These are phyloP conservation scores for Daedalea quercina DNA, from an alignment of 768 basidiomycete species.

Conservation along the genomic window DNA sequence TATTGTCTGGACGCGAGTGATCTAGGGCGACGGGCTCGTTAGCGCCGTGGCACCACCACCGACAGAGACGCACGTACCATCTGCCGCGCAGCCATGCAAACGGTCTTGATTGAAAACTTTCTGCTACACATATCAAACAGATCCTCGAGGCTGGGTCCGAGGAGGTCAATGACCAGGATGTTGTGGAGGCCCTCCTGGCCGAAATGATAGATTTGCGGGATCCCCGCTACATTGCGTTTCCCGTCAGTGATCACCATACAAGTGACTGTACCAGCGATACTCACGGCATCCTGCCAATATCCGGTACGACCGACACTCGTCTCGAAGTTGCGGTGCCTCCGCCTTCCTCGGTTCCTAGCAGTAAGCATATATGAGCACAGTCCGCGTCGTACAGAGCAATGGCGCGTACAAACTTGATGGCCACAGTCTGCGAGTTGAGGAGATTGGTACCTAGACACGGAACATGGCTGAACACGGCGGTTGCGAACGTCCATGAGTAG, in stretches of 20 bases:
- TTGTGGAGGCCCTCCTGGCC: constrained; percentile 98
- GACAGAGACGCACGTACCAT: constrained; percentile 50
- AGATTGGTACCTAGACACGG: constrained; percentile 77
- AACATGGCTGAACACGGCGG: neutral
- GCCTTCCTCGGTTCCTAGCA: constrained; percentile 82
- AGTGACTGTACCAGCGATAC: constrained; percentile 12
- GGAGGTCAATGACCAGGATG: constrained; percentile 95
- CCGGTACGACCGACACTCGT: constrained; percentile 97
- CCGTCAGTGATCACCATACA: neutral
- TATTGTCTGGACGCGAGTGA: constrained; percentile 93
- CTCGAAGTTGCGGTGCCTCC: constrained; percentile 94
- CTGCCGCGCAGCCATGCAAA: constrained; percentile 97
- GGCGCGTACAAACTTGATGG: constrained; percentile 96
- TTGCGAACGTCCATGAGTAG: neutral
- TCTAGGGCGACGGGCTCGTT: constrained; percentile 40
- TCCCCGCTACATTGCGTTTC: constrained; percentile 59
- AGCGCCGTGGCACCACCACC: neutral
- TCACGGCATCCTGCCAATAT: constrained; percentile 84
- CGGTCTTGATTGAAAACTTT: constrained; percentile 97
- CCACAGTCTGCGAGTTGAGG: constrained; percentile 96
- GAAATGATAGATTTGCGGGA: constrained; percentile 99
- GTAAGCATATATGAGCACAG: neutral
- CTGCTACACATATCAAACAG: constrained; percentile 99
- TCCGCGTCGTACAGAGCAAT: neutral
- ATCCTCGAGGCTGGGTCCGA: constrained; percentile 95